A percentile compares a stretch with the other conserved stretches of the same genome.
These are phyloP conservation scores for Lipomyces yamanashiensis DNA, from an alignment of 805 yeast species.

Conservation along the genomic window DNA sequence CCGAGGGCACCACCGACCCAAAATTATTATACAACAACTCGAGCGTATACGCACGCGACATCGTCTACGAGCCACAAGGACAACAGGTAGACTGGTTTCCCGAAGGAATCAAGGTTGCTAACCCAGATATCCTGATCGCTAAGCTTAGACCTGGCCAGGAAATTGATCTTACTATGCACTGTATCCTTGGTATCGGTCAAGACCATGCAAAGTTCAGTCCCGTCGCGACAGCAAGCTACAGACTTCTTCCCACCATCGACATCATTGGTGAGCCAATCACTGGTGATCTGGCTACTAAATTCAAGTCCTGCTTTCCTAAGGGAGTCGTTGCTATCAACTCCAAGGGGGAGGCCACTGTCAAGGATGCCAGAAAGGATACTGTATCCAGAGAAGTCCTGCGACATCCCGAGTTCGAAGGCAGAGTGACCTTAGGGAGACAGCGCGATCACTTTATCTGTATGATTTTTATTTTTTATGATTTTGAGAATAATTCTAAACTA, in stretches of 20 bases:
- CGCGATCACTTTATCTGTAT: conserved; percentile 84
- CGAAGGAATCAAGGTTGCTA: conserved; percentile 46
- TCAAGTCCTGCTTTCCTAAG: conserved; percentile 87
- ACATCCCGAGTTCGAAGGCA: conserved; percentile 86
- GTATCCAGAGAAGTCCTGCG: conserved; percentile 96
- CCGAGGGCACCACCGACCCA: conserved; percentile 77
- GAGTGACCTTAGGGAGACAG: conserved; percentile 87
- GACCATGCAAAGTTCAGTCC: conserved; percentile 99
- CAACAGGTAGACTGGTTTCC: conserved; percentile 78
- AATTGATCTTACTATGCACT: conserved; percentile 85
- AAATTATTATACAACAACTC: conserved; percentile 81
- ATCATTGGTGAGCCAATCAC: conserved; percentile 68
- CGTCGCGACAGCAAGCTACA: conserved; percentile 93
- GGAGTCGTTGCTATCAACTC: conserved; percentile 69
- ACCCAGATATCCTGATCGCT: conserved; percentile 88
- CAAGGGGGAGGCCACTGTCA: conserved; percentile 70
- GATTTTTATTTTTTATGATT: background rate
- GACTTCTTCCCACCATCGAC: conserved; percentile 86
- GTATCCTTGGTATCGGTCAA: conserved; percentile 86
- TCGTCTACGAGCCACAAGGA: conserved; percentile 91
- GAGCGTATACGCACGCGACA: conserved; percentile 84
- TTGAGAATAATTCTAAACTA: background rate
- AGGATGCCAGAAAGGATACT: conserved; percentile 92
- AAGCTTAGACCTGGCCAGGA: conserved; percentile 97
- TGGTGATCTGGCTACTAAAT: conserved; percentile 76